phyloP scores from a whole-genome alignment of 2,329 filamentous ascomycete genomes.

The Cladosporium sp. region DNA sequence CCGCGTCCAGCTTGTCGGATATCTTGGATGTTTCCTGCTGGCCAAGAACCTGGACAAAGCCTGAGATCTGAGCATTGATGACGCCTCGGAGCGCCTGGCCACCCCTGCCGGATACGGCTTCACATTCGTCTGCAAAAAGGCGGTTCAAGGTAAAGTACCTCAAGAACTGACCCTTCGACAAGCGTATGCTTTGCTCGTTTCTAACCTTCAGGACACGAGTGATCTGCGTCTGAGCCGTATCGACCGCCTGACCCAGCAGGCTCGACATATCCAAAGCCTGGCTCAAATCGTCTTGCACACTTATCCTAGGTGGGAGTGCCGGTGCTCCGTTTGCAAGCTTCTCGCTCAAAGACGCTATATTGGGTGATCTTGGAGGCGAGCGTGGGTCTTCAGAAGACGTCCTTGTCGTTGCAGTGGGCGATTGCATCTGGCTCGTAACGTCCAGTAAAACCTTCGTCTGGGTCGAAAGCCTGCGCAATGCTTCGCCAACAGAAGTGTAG shows the following conservation, averaged over 20 bases:
- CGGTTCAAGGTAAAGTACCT: constrained; percentile 80
- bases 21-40: constrained; percentile 71
- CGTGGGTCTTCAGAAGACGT: constrained; percentile 28
- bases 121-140: constrained; percentile 81
- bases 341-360: constrained; percentile 40
- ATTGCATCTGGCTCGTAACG: constrained; percentile 71
- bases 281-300: constrained; percentile 68
- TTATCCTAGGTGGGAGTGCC: constrained; percentile 14
- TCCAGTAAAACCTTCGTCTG: constrained; percentile 95
- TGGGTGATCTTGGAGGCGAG: constrained; percentile 45
- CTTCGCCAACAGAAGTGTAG: constrained; percentile 85
- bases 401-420: constrained; percentile 33
- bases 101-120: constrained; percentile 75
- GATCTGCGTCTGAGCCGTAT: constrained; percentile 68
- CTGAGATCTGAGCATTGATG: constrained; percentile 76
- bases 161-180: constrained; percentile 67
- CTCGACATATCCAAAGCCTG: constrained; percentile 73
- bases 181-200: constrained; percentile 65
- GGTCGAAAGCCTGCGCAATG: constrained; percentile 75
- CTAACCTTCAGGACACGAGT: constrained; percentile 76
- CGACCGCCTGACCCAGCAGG: constrained; percentile 73
- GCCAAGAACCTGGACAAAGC: constrained; percentile 69
- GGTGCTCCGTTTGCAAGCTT: constrained; percentile 28
- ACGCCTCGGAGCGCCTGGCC: constrained; percentile 72
- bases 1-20: constrained; percentile 71